Base-by-base conservation (phyloP, 2,329 filamentous ascomycete species). In the Clonostachys sp. region DNA sequence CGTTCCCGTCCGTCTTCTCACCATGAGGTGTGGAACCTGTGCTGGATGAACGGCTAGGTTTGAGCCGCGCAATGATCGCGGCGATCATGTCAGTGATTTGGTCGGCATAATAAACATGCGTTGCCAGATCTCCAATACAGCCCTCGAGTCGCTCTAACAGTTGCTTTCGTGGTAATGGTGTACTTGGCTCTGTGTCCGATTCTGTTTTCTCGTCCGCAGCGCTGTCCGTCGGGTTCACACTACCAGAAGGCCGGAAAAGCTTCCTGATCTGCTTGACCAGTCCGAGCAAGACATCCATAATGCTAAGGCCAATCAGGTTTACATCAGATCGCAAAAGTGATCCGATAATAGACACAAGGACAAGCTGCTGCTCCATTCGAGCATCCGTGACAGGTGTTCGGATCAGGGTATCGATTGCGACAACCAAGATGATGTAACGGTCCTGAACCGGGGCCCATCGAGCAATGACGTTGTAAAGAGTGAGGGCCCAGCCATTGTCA, bases 31-130 rank as follows among this genome's bases (percentile, higher is more conserved):
- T 67, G 0, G 74, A 69, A 46, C 63, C 72, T 9, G 64, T 63
- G 53, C 71, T 76, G 16, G 63, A 57, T 3, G 70, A 66, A 36
- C 67, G 69, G 2, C 70, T 64, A 4, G 91, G 89, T 64, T 88
- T 94, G 33, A 97, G 75, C 17, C 90, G 85, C 33, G 80, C 71
- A 14, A 97, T 71, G 41, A 97, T 85, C 1, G 89, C 83, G 17
- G 84, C 80, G 45, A 96, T 83, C 90, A 97, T 96, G 65, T 99
- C 94, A 2, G 88, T 84, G 47, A 97, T 89, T 65, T 99, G 94
- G 57, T 97, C 92, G 2, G 89, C 89, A 63, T 99, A 99, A 71
- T 99, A 99, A 34, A 96, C 85, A 61, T 99, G 94, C 1, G 89
- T 96, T 3, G 91, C 91, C 30, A 99, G 73, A 61, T 91, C 83